Conservation (phyloP, 1,284 basidiomycete species). For the Heliocybe sulcata region DNA sequence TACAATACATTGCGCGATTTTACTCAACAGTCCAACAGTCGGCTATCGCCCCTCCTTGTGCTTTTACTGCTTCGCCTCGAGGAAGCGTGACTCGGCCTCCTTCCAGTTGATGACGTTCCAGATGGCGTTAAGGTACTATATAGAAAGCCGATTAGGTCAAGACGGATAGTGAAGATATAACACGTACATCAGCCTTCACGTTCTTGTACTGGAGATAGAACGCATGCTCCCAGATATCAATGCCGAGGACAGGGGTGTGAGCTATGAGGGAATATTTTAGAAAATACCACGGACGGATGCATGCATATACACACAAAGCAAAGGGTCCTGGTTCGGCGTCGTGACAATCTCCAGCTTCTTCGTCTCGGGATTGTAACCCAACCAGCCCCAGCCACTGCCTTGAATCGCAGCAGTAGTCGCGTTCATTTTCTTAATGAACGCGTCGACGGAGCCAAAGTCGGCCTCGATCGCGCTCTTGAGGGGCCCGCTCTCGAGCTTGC, state of each 20-base stretch:
- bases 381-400: conserved; percentile 98
- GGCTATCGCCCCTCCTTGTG: no score
- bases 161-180: neutral
- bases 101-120: conserved; percentile 93
- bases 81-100: conserved; percentile 75
- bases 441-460: conserved; percentile 68
- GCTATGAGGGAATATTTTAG: conserved; percentile 28
- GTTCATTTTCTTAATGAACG: conserved; percentile 81
- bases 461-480: conserved; percentile 65
- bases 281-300: neutral
- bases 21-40: no score
- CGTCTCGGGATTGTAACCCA: conserved; percentile 67
- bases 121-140: conserved; percentile 81
- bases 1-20: no score
- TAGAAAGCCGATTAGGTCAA: neutral
- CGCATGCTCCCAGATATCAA: conserved; percentile 95
- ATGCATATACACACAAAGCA: conserved; percentile 48
- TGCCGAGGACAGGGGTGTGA: conserved; percentile 87
- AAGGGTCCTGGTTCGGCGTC: conserved; percentile 95
- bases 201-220: conserved; percentile 75
- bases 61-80: conserved; percentile 30
- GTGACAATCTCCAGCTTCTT: conserved; percentile 86
- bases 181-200: conserved; percentile 81
- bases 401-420: conserved; percentile 89
- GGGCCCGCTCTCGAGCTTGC: conserved; percentile 52